A percentile compares a stretch with the other conserved stretches of the same genome.
Conservation (phyloP, 306 rosid species). For the Rosa rugosa region DNA sequence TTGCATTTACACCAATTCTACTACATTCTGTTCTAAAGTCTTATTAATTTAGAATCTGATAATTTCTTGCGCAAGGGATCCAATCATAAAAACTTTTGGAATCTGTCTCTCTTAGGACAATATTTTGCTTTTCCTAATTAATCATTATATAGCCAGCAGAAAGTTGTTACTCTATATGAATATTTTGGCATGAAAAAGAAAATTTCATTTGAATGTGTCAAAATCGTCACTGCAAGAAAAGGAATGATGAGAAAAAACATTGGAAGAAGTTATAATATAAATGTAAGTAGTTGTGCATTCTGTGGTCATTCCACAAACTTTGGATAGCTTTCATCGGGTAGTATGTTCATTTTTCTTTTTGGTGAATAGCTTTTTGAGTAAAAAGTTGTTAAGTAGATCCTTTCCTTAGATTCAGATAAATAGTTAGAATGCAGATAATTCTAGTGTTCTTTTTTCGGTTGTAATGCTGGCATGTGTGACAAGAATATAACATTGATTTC, state of each 20-base stretch:
- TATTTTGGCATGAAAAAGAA: not conserved
- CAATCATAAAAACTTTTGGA: not conserved
- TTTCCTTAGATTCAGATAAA: not conserved
- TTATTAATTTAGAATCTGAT: not conserved
- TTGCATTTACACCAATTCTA: slow-evolving; percentile 6
- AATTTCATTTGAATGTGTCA: not conserved
- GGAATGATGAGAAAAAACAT: not conserved
- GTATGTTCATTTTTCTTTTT: not conserved
- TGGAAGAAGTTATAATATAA: not conserved
- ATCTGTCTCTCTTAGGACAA: not conserved
- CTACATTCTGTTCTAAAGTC: slow-evolving; percentile 5
- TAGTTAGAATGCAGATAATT: not conserved
- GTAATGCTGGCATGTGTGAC: not conserved
- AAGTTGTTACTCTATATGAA: not conserved
- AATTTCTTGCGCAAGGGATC: not conserved
- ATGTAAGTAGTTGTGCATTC: not conserved
- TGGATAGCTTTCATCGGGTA: not conserved
- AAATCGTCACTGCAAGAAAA: not conserved
- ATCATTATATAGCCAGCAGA: not conserved
- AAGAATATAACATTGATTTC: not conserved
- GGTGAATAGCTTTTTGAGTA: not conserved
- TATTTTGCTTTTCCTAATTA: not conserved
- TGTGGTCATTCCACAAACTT: not conserved
- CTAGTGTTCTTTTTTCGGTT: not conserved
- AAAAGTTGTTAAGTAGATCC: not conserved